Conservation (phyloP, 2,329 filamentous ascomycete species). For the Clathrospora elynae region DNA sequence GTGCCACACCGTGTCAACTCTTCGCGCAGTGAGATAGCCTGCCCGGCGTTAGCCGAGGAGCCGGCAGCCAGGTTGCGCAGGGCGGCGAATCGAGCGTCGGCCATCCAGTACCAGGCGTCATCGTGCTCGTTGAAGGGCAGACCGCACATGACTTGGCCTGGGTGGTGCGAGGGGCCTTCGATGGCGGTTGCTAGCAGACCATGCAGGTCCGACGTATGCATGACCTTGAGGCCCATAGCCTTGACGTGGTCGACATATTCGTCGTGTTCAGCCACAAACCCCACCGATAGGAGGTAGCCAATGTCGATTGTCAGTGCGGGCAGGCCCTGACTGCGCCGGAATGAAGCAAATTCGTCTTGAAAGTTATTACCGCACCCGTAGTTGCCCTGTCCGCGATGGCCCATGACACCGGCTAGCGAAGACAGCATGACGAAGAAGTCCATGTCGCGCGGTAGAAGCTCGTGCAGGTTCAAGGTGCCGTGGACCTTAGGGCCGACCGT, state of each 20-base stretch:
- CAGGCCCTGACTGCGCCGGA: conserved; percentile 19
- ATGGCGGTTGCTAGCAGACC: conserved; percentile 11
- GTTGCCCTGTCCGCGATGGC: conserved; percentile 23
- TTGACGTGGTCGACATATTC: conserved; percentile 13
- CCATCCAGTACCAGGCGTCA: conserved; percentile 12
- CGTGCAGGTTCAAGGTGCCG: conserved; percentile 41
- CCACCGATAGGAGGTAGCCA: conserved; percentile 21
- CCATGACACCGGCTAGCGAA: conserved; percentile 26
- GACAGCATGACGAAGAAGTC: conserved; percentile 34
- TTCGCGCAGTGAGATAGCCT: conserved; percentile 3
- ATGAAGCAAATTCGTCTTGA: conserved; percentile 27
- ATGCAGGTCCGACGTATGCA: conserved; percentile 12
- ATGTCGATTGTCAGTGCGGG: conserved; percentile 47
- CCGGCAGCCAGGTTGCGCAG: conserved; percentile 7
- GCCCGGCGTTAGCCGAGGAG: conserved; percentile 6
- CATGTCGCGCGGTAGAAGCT: conserved; percentile 17
- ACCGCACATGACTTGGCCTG: conserved; percentile 13
- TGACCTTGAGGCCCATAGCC: conserved; percentile 13
- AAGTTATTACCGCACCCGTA: conserved; percentile 32
- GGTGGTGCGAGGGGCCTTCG: conserved; percentile 7
- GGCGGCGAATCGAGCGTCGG: conserved; percentile 9
- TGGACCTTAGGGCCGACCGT: conserved; percentile 36
- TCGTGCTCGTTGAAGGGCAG: conserved; percentile 12
- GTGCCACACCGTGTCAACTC: conserved; percentile 9
- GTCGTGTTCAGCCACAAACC: conserved; percentile 33